Evolutionary conservation across 306 rosid species (phyloP), one percentile per base, ranked within the genome.

Genomic region (Cicer arietinum): DNA sequence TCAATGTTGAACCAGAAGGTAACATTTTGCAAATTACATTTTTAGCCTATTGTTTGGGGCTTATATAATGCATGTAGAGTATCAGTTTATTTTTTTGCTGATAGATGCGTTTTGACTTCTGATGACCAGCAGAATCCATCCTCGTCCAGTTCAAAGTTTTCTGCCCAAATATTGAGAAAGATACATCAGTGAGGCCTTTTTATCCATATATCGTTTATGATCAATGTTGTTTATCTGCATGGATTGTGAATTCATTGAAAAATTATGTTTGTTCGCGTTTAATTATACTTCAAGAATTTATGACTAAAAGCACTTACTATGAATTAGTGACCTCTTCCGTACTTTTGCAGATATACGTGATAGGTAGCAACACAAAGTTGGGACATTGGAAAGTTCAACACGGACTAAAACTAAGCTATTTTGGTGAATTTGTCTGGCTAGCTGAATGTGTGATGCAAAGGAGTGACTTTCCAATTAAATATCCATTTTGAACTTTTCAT

Each of bases 341-440:
- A 63, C 52, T 76, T 52, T 43, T 77, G 85, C 91, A 94, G 98
- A 72, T 94, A 77, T 86, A 80, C 67, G 88, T 89, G 82, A 84
- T 83, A 58, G 98, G 98, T 78, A 86, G 89, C 85, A 82, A 85
- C 73, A 9, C 82, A 45, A 84, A 91, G 72, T 82, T 94, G 85
- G 98, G 98, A 40, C 85, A 82, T 44, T 94, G 97, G 97, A 90
- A 90, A 77, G 82, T 75, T 65, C 85, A 85, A 47, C 71, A 80
- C 85, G 96, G 89, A 46, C 81, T 94, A 72, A 89, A 89, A 84
- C 98, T 94, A 63, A 85, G 84, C 82, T 89, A 87, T 82, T 80
- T 84, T 22, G 93, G 98, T 69, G 92, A 90, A 76, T 87, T 83
- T 51, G 83, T 88, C 79, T 94, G 98, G 97, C 90, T 87, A 81